Evolutionary conservation across 2,329 filamentous ascomycete species (phyloP).

Genomic region (Botrytis byssoidea): DNA sequence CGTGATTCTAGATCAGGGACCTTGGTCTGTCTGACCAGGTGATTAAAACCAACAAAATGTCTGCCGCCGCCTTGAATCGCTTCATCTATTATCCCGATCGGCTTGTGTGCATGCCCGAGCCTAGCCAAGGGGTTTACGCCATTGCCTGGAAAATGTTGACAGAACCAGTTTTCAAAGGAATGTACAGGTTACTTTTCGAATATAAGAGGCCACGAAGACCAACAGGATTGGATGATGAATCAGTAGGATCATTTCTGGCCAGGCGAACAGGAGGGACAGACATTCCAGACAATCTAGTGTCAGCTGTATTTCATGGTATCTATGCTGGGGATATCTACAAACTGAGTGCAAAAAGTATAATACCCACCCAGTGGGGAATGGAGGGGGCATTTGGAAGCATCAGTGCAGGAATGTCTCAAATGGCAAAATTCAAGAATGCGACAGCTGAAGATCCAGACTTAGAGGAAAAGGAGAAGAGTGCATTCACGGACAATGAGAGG

Average conservation of each 20-base stretch:
- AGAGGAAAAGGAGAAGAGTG: constrained; percentile 2
- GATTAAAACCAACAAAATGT: constrained; percentile 50
- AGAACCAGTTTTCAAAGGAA: constrained; percentile 56
- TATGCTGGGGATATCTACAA: constrained; percentile 86
- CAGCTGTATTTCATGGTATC: constrained; percentile 79
- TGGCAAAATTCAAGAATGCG: neutral
- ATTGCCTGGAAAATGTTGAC: constrained; percentile 42
- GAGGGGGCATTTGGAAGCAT: constrained; percentile 30
- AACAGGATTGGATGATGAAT: constrained; percentile 58
- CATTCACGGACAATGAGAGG: constrained; percentile 4
- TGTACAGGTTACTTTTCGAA: constrained; percentile 33
- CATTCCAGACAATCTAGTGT: constrained; percentile 70
- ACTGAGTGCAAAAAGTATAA: constrained; percentile 68
- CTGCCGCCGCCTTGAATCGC: constrained; percentile 59
- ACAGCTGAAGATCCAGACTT: constrained; percentile 11
- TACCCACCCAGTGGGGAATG: constrained; percentile 30
- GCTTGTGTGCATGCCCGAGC: constrained; percentile 62
- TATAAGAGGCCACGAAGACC: constrained; percentile 40
- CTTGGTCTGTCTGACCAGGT: constrained; percentile 58
- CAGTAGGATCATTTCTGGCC: constrained; percentile 65
- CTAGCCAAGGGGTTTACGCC: constrained; percentile 39
- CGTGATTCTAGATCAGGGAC: constrained; percentile 50
- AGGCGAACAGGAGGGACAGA: constrained; percentile 52
- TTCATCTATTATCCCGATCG: constrained; percentile 89
- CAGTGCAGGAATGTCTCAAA: constrained; percentile 6